Evolutionary conservation across 2,329 filamentous ascomycete genomes (phyloP).

Genomic region (Curvularia eragrostidis): DNA sequence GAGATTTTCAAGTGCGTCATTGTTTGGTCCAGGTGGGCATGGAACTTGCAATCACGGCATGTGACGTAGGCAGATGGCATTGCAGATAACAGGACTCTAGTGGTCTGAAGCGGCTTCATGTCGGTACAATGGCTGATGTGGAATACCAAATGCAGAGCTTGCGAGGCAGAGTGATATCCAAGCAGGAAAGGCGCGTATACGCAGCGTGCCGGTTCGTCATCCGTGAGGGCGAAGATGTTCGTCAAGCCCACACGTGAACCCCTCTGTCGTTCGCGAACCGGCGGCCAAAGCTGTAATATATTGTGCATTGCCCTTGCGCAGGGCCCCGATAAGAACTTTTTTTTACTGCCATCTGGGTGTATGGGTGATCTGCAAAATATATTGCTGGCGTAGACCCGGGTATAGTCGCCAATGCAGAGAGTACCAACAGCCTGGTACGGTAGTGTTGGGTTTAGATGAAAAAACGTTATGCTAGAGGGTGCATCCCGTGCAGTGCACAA

Average conservation of each 20-base stretch:
- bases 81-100: not conserved
- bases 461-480: constrained; percentile 26
- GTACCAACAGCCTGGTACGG: constrained; percentile 34
- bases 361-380: constrained; percentile 28
- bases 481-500: constrained; percentile 18
- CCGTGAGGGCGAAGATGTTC: constrained; percentile 2
- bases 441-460: constrained; percentile 27
- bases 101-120: constrained; percentile 3
- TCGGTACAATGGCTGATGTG: constrained; percentile 8
- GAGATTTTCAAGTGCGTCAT: constrained; percentile 11
- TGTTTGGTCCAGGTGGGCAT: not conserved
- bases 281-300: constrained; percentile 20
- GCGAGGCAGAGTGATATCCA: not conserved
- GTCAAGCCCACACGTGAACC: constrained; percentile 5
- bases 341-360: constrained; percentile 18
- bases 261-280: constrained; percentile 17
- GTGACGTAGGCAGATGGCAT: not conserved
- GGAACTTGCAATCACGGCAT: constrained; percentile 4
- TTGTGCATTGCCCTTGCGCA: constrained; percentile 23
- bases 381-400: constrained; percentile 23
- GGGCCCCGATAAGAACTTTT: constrained; percentile 12
- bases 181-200: not conserved
- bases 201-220: not conserved
- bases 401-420: constrained; percentile 15
- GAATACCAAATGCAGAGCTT: not conserved